phyloP scores from a whole-genome alignment of 139 green algal genomes.

The Coccomyxa sp. region DNA sequence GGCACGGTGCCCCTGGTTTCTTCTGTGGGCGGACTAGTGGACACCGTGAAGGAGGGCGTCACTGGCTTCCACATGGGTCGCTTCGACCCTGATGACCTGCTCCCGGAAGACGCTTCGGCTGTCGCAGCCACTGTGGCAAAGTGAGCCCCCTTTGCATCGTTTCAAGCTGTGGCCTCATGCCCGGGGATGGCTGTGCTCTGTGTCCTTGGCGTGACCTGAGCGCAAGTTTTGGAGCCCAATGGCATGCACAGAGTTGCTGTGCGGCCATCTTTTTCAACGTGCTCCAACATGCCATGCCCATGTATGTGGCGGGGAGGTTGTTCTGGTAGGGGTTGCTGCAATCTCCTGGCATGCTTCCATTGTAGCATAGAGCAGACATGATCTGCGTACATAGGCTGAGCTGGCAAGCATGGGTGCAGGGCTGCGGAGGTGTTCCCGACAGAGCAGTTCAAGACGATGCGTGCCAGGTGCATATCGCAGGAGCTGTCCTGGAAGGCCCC shows the following conservation, averaged over 20 bases:
- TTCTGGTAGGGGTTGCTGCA: too few relatives aligned
- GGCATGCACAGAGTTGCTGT: too few relatives aligned
- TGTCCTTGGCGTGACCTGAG: too few relatives aligned
- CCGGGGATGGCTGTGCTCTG: neutral
- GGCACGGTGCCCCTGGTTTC: slow-evolving; percentile 92
- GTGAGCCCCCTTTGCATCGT: neutral
- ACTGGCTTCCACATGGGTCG: slow-evolving; percentile 98
- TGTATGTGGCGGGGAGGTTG: too few relatives aligned
- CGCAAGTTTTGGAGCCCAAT: too few relatives aligned
- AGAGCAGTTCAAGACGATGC: slow-evolving; percentile 80
- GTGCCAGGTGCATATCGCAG: slow-evolving; percentile 77
- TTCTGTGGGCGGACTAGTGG: slow-evolving; percentile 92
- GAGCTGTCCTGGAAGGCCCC: slow-evolving; percentile 91
- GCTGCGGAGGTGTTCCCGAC: slow-evolving; percentile 63
- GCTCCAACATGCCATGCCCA: too few relatives aligned
- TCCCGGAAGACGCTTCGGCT: slow-evolving; percentile 68
- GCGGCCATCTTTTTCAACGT: too few relatives aligned
- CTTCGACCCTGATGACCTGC: slow-evolving; percentile 74
- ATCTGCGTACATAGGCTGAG: neutral
- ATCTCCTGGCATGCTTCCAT: too few relatives aligned
- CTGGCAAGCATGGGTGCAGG: slow-evolving; percentile 10
- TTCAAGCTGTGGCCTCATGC: neutral
- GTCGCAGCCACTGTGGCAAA: slow-evolving; percentile 63
- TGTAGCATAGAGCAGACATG: too few relatives aligned
- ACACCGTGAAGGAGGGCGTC: slow-evolving; percentile 97